Evolutionary conservation across 2,329 filamentous ascomycete genomes (phyloP).

Genomic region (Rutstroemia sp.): DNA sequence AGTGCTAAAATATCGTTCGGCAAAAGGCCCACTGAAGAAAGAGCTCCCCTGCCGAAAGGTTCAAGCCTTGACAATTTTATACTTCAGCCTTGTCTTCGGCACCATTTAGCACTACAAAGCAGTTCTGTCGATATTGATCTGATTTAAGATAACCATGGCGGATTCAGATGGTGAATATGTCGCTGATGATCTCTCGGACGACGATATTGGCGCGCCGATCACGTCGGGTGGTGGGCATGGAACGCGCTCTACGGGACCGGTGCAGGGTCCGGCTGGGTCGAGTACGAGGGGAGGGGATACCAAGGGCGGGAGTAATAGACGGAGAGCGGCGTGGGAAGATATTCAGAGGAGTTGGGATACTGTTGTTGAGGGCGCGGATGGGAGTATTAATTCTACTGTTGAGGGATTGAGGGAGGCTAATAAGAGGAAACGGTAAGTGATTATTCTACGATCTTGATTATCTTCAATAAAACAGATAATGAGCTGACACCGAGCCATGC

Average conservation of each 20-base stretch:
- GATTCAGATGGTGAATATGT: constrained; percentile 69
- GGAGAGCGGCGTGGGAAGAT: constrained; percentile 56
- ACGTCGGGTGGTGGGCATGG: constrained; percentile 18
- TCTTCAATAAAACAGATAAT: background rate
- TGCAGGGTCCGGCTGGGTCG: constrained; percentile 19
- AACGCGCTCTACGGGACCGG: constrained; percentile 26
- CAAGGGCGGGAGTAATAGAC: constrained; percentile 29
- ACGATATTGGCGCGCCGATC: constrained; percentile 43
- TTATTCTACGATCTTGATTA: background rate
- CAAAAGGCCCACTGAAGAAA: background rate
- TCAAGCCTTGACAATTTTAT: constrained; percentile 4
- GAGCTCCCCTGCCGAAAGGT: background rate
- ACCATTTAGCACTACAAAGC: too few relatives aligned
- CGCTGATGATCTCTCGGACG: constrained; percentile 54
- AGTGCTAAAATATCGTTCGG: background rate
- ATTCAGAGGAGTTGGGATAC: constrained; percentile 65
- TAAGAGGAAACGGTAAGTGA: constrained; percentile 62
- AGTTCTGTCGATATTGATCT: too few relatives aligned
- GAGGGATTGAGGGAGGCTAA: constrained; percentile 72
- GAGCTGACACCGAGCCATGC: constrained; percentile 19
- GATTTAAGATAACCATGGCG: constrained; percentile 43
- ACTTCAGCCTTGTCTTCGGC: constrained; percentile 8
- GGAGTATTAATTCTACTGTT: constrained; percentile 63
- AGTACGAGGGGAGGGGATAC: constrained; percentile 25
- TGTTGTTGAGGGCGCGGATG: constrained; percentile 72